Base-by-base conservation (phyloP, 1,284 basidiomycete species). In the Ustilago sp. region DNA sequence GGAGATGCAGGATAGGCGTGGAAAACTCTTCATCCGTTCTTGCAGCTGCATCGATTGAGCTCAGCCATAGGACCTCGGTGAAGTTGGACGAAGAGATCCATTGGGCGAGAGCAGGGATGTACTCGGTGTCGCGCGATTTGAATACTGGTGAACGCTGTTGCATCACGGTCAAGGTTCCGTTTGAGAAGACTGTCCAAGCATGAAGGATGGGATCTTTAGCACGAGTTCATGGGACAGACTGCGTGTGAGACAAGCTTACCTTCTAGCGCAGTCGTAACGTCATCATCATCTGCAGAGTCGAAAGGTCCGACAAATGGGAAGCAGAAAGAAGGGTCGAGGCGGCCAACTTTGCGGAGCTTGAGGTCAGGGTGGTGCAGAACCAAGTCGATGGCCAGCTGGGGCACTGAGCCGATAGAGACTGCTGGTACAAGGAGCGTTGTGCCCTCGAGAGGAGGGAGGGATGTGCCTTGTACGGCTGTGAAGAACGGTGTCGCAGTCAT, bases 81-180 rank as follows among this genome's bases (percentile, higher is more conserved):
- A 77, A 69, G 1, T 13, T 19, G 0, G 45, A 23, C 2, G 31
- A 2, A 12, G 13, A 6, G 8, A 77, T 69, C 65, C 68, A 80
- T 8, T 15, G 4, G 0, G 61, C 59, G n/a, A 80, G 67, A 0
- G 63, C 51, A 4, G 55, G 15, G 39, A 74, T 62, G 63, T 72
- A 77, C 6, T 51, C 50, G n/a, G 4, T 23, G 7, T 50, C 39
- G 31, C 58, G 43, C 23, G 77, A 69, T 47, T 80, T 79, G 55
- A 79, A 63, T 5, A 81, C 79, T 11, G 83, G 82, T 34, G 74
- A 72, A 11, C 81, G 70, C 61, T 83, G 83, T 48, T 84, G 83
- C 9, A 84, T 61, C 31, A 83, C 56, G 5, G 74, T 74, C 8
- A 82, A 38, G 5, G 17, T 15, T 8, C 59, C 54, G 32, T 72